These are phyloP conservation scores for Endocarpon pusillum DNA, from an alignment of 495 filamentous ascomycete genomes.

Conservation along the genomic window DNA sequence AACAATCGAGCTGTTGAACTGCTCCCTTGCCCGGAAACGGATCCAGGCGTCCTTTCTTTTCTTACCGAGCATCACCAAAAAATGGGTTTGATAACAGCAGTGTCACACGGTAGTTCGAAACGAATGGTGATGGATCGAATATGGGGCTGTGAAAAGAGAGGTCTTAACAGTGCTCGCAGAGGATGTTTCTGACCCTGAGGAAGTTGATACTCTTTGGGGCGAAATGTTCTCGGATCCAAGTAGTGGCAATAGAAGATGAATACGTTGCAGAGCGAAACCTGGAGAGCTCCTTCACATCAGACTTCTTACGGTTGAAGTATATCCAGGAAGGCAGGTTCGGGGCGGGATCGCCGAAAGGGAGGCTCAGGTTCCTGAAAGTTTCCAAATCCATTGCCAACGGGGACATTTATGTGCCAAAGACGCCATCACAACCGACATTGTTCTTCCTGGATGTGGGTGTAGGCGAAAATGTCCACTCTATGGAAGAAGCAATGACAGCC, in stretches of 20 bases:
- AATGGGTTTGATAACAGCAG: conserved; percentile 23
- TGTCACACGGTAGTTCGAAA: conserved; percentile 25
- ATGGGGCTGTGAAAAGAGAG: conserved; percentile 39
- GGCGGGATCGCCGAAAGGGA: conserved; percentile 17
- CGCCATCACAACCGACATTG: conserved; percentile 11
- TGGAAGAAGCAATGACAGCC: conserved; percentile 8
- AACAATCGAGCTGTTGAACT: conserved; percentile 27
- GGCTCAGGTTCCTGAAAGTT: conserved; percentile 17
- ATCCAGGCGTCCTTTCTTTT: conserved; percentile 24
- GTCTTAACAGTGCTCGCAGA: conserved; percentile 31
- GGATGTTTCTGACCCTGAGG: conserved; percentile 26
- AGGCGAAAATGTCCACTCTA: conserved; percentile 11
- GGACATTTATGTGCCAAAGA: too few relatives aligned
- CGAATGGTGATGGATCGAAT: conserved; percentile 36
- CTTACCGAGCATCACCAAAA: conserved; percentile 21
- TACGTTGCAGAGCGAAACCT: conserved; percentile 21
- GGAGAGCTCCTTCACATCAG: conserved; percentile 11
- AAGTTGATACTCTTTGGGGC: conserved; percentile 30
- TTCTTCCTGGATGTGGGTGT: conserved; percentile 18
- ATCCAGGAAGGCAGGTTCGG: conserved; percentile 18
- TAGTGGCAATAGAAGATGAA: conserved; percentile 29
- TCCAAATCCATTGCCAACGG: conserved; percentile 2
- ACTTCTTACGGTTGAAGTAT: conserved; percentile 20
- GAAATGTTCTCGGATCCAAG: too few relatives aligned
- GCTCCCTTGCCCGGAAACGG: conserved; percentile 33